Evolutionary conservation across 768 basidiomycete species (phyloP), one percentile per base, ranked within the genome.

Genomic region (Tricholomella constricta): DNA sequence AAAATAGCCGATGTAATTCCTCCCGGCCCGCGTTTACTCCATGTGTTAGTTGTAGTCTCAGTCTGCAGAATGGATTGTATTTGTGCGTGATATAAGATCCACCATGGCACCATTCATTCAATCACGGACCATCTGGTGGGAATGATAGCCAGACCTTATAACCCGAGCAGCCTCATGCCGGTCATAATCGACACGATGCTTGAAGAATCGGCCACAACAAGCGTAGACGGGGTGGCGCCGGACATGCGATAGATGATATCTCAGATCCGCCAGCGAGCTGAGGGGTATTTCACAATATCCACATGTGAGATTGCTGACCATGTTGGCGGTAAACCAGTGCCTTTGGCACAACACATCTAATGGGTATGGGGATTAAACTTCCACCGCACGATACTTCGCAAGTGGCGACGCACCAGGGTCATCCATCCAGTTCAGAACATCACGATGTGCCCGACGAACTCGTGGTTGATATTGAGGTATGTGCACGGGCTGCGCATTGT

Each of bases 141-240:
- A 37, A 47, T 59, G 58, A 19, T 37, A 17, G 2, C 57, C 53
- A 48, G 55, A 55, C 27, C 11, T 46, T 17, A 26, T 22, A 6
- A 31, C 29, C 8, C 12, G 6, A 11, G 54, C 34, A 3, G 38
- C 44, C 15, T 38, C 44, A 61, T 67, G 64, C 32, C 61, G 50
- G n/a, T 65, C 57, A 38, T 56, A 64, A 51, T 65, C 62, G 15
- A 52, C 26, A 19, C 41, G 46, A 9, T 56, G 59, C n/a, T 48
- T 51, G 56, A 68, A 65, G 45, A 68, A 65, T 38, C 61, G 45
- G 17, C 66, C 66, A 44, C 63, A 65, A 36, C 66, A 68, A 3
- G 63, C 56, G 35, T 59, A 65, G 15, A 65, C 63, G 4, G 59
- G 45, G 56, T 68, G 67, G 31, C 50, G 55, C 31, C 54, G 55